A percentile compares a stretch with the other conserved stretches of the same genome.
Evolutionary conservation across 805 yeast species (phyloP).

Genomic region (Kodamaea jinghongensis): DNA sequence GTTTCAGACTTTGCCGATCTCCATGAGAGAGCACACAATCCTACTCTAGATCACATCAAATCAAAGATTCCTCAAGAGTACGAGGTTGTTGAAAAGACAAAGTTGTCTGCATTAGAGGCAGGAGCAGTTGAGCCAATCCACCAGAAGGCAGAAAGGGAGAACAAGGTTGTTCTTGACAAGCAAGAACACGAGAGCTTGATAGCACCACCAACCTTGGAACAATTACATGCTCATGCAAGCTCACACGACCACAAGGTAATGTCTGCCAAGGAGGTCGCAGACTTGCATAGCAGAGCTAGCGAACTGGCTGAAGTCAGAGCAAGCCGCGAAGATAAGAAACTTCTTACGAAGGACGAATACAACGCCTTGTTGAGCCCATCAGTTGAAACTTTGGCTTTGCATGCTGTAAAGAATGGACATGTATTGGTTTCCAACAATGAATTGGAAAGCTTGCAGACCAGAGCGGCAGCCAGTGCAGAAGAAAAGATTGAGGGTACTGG

Average conservation of each 20-base stretch:
- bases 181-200: slow-evolving; percentile 3
- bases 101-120: slow-evolving; percentile 2
- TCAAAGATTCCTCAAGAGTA: slow-evolving; percentile 10
- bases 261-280: slow-evolving; percentile 1
- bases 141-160: slow-evolving; percentile 5
- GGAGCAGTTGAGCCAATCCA: slow-evolving; percentile 2
- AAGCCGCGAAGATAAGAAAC: slow-evolving; percentile 5
- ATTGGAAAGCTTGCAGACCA: slow-evolving; percentile 8
- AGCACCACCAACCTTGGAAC: slow-evolving; percentile 11
- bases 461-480: slow-evolving; percentile 15
- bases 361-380: slow-evolving; percentile 14
- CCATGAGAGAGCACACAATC: slow-evolving; percentile 12
- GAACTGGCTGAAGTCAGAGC: slow-evolving; percentile 13
- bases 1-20: slow-evolving; percentile 9
- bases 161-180: slow-evolving; percentile 4
- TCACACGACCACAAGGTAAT: slow-evolving; percentile 8
- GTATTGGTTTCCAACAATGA: slow-evolving; percentile 2
- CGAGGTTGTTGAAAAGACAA: slow-evolving; percentile 2
- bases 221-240: slow-evolving; percentile 13
- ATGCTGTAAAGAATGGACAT: slow-evolving; percentile 2
- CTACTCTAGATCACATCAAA: slow-evolving; percentile 19
- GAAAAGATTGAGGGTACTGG: slow-evolving; percentile 18
- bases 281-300: slow-evolving; percentile 7
- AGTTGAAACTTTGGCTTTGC: neutral
- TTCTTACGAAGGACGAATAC: slow-evolving; percentile 13